Conservation (phyloP, 192 early-diverging fungal species). For the Backusella mclennaniae region DNA sequence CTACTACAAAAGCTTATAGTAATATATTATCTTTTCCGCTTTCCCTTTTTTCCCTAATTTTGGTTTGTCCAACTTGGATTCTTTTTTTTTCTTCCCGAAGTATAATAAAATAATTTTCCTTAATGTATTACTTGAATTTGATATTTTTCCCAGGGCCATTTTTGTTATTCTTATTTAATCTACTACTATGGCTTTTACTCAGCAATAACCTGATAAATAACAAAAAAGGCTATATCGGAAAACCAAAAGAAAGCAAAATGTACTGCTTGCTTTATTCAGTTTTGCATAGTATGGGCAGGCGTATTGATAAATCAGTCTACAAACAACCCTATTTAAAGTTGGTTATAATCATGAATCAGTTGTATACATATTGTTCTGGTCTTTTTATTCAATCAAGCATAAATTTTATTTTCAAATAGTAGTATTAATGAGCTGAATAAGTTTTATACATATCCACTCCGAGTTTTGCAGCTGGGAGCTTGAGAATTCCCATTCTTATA, state of each 20-base stretch:
- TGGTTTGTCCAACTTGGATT: not conserved
- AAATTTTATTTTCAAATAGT: not conserved
- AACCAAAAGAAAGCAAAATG: too few relatives aligned
- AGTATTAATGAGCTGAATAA: not conserved
- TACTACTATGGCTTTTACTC: not conserved
- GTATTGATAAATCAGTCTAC: not conserved
- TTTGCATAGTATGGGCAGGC: too few relatives aligned
- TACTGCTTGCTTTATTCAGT: too few relatives aligned
- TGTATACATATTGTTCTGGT: too few relatives aligned
- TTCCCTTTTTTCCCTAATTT: not conserved
- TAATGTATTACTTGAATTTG: not conserved
- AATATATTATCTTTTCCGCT: not conserved
- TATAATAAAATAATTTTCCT: not conserved
- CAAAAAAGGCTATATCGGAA: not conserved
- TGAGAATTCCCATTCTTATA: not conserved
- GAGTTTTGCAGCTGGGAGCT: not conserved
- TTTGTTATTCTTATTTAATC: constrained; percentile 2
- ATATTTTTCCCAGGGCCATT: constrained; percentile 1
- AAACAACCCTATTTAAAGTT: not conserved
- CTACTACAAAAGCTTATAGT: not conserved
- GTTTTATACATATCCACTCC: not conserved
- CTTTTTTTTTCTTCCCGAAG: not conserved
- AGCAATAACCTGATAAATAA: not conserved
- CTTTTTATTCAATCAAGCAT: too few relatives aligned
- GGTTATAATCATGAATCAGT: too few relatives aligned